Conservation (phyloP, 257 asterid species). For the Ocimum tenuiflorum region DNA sequence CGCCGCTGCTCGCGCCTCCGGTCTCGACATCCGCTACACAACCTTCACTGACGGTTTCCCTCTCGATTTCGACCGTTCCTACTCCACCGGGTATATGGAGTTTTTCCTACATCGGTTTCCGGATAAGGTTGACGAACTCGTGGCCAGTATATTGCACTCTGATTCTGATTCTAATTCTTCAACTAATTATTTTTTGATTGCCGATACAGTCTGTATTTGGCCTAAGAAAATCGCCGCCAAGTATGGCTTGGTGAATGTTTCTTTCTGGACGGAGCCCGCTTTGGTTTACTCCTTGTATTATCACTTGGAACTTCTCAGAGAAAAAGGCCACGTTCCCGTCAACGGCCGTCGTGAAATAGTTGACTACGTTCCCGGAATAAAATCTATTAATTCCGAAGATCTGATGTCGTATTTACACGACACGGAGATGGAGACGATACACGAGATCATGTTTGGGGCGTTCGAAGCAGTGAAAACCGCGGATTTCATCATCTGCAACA, state of each 20-base stretch:
- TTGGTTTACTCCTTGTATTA: slow-evolving; percentile 25
- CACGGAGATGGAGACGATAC: neutral
- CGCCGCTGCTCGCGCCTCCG: slow-evolving; percentile 35
- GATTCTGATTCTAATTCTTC: slow-evolving; percentile 25
- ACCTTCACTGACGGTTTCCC: slow-evolving; percentile 55
- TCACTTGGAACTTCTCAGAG: neutral
- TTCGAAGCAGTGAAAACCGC: neutral
- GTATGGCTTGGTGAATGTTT: slow-evolving; percentile 31
- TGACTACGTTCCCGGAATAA: neutral
- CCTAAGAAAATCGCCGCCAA: slow-evolving; percentile 29
- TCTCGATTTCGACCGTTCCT: slow-evolving; percentile 25
- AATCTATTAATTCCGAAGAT: neutral
- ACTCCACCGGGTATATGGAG: slow-evolving; percentile 20
- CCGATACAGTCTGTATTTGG: slow-evolving; percentile 40
- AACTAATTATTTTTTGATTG: slow-evolving; percentile 23
- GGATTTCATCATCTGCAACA: slow-evolving; percentile 11
- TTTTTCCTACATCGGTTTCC: slow-evolving; percentile 24
- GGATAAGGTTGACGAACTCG: slow-evolving; percentile 31
- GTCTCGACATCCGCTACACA: slow-evolving; percentile 52
- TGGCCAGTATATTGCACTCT: slow-evolving; percentile 20
- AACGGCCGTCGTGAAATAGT: neutral
- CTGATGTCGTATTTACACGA: slow-evolving; percentile 4
- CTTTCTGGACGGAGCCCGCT: slow-evolving; percentile 45
- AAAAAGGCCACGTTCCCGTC: neutral
- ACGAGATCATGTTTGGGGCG: neutral